phyloP scores from a whole-genome alignment of 83 land plant species.

The Picea abies region DNA sequence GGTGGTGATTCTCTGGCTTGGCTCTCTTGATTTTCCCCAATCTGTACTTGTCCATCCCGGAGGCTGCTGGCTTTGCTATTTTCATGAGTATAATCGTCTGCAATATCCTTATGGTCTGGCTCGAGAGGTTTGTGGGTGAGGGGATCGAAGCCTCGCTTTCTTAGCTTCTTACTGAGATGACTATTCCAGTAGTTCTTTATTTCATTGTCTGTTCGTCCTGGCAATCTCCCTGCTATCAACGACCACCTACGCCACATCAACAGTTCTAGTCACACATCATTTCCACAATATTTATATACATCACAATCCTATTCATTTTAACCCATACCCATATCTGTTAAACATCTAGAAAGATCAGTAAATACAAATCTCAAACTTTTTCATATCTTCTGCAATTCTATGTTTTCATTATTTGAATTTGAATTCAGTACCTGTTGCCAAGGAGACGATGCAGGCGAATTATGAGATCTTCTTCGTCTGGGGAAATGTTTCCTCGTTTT shows the following conservation, averaged over 20 bases:
- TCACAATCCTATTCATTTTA: no score
- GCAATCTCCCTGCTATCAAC: slow-evolving; percentile 19
- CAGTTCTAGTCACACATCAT: neutral
- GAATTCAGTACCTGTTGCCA: slow-evolving; percentile 1
- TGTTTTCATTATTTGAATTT: neutral
- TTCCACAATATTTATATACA: neutral
- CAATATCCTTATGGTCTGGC: neutral
- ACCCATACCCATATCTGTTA: neutral
- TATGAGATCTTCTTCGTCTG: neutral
- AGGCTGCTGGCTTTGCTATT: neutral
- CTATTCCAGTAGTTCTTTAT: slow-evolving; percentile 21
- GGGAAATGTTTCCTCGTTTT: neutral
- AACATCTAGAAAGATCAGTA: neutral
- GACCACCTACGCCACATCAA: slow-evolving; percentile 47
- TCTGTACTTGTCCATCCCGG: neutral
- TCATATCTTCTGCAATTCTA: neutral
- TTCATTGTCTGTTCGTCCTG: slow-evolving; percentile 26
- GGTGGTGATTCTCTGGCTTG: neutral
- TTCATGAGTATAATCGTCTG: neutral
- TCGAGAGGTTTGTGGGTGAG: slow-evolving; percentile 15
- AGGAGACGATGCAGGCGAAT: neutral
- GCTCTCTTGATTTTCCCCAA: neutral
- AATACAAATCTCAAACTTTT: neutral
- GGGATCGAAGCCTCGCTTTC: neutral
- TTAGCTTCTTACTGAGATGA: slow-evolving; percentile 20